phyloP scores from a whole-genome alignment of 805 yeast species.

The Zygoascus tannicola region DNA sequence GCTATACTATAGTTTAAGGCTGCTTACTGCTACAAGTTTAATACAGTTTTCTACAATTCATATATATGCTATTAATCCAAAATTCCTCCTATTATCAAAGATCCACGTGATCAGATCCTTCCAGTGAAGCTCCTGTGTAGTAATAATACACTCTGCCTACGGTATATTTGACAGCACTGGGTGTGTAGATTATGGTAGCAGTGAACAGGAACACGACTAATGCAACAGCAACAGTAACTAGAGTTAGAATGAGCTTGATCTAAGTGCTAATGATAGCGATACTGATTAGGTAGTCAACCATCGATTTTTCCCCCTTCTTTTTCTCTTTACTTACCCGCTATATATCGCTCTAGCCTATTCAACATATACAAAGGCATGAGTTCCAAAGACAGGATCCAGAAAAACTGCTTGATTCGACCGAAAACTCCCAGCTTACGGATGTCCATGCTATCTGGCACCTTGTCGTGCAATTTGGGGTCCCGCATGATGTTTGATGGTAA shows the following conservation, averaged over 20 bases:
- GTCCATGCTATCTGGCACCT: not conserved
- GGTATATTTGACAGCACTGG: slow-evolving; percentile 1
- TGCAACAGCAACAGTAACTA: slow-evolving; percentile 8
- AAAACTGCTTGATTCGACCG: not conserved
- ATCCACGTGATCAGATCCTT: too few species aligned
- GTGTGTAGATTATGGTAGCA: slow-evolving; percentile 9
- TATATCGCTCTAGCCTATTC: slow-evolving; percentile 9
- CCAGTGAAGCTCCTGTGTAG: slow-evolving; percentile 1
- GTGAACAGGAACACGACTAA: slow-evolving; percentile 6
- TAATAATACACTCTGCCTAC: slow-evolving; percentile 2
- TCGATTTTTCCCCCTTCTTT: not conserved
- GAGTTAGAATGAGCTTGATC: not conserved
- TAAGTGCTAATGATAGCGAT: not conserved
- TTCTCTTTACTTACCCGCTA: slow-evolving; percentile 11
- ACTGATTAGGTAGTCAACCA: not conserved
- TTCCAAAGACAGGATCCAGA: slow-evolving; percentile 4
- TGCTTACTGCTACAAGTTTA: too few species aligned
- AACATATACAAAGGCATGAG: slow-evolving; percentile 13
- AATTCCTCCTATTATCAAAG: too few species aligned
- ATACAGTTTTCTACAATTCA: too few species aligned
- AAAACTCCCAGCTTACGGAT: not conserved
- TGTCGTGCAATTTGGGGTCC: not conserved
- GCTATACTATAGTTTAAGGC: too few species aligned
- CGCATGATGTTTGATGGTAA: too few species aligned
- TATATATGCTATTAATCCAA: too few species aligned